Conservation (phyloP, 257 asterid genomes). For the Orobanche coerulescens region DNA sequence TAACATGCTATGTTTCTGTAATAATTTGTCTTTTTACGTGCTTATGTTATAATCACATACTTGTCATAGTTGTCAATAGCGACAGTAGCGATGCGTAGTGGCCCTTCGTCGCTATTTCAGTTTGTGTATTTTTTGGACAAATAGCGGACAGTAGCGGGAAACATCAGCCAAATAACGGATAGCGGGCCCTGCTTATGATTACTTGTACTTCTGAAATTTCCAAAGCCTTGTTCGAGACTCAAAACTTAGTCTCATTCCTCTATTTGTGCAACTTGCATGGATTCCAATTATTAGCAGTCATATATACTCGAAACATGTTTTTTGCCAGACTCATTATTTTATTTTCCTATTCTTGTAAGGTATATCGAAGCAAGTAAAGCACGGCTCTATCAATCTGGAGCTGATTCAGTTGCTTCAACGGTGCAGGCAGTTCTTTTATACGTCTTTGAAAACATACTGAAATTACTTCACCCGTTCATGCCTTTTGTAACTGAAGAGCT, state of each 20-base stretch:
- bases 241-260: background rate
- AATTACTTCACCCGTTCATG: slow-evolving; percentile 93
- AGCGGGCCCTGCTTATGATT: too few relatives aligned
- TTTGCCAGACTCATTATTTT: slow-evolving; percentile 6
- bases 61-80: too few relatives aligned
- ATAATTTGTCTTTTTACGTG: background rate
- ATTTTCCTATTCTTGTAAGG: slow-evolving; percentile 42
- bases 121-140: too few relatives aligned
- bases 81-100: too few relatives aligned
- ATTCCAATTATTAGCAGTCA: background rate
- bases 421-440: slow-evolving; percentile 80
- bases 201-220: background rate
- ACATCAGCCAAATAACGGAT: too few relatives aligned
- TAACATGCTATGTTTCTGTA: slow-evolving; percentile 10
- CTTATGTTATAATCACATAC: background rate
- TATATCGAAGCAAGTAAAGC: slow-evolving; percentile 97
- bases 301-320: background rate
- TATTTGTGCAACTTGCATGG: background rate
- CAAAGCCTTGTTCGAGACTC: background rate
- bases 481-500: slow-evolving; percentile 97
- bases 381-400: slow-evolving; percentile 65
- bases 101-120: too few relatives aligned
- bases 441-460: slow-evolving; percentile 66
- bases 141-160: too few relatives aligned
- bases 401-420: slow-evolving; percentile 45